These are phyloP conservation scores for Phoenix roebelenii DNA, from an alignment of 176 grass and related monocot genomes.

Conservation along the genomic window DNA sequence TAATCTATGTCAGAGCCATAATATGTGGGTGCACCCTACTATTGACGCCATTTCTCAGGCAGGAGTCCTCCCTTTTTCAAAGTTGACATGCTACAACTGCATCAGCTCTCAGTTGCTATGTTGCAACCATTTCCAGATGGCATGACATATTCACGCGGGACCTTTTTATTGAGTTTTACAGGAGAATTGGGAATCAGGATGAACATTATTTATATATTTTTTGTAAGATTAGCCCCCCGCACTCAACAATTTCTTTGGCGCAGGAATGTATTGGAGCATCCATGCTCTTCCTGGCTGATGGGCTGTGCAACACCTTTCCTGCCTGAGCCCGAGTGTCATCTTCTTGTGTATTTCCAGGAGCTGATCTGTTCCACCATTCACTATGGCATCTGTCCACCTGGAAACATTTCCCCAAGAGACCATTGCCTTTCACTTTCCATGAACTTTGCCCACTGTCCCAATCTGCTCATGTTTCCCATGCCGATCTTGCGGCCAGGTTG, in stretches of 20 bases:
- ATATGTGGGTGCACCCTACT: no score
- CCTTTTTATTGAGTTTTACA: constrained; percentile 41
- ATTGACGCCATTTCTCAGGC: no score
- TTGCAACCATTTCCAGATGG: constrained; percentile 23
- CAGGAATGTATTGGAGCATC: constrained; percentile 69
- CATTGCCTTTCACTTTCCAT: constrained; percentile 67
- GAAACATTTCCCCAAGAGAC: constrained; percentile 56
- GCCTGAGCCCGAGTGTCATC: constrained; percentile 57
- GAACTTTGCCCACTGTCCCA: constrained; percentile 56
- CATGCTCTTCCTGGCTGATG: constrained; percentile 90
- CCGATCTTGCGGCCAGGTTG: constrained; percentile 65
- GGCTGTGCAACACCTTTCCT: constrained; percentile 72
- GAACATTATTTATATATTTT: constrained; percentile 40
- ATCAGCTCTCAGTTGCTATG: constrained; percentile 1
- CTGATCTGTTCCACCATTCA: constrained; percentile 33
- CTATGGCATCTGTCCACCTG: constrained; percentile 65
- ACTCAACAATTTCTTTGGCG: constrained; percentile 99
- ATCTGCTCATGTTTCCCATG: constrained; percentile 42
- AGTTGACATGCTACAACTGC: neutral
- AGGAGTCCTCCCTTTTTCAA: no score
- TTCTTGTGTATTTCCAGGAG: constrained; percentile 75
- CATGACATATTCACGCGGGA: constrained; percentile 20
- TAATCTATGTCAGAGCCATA: no score
- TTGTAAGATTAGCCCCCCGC: constrained; percentile 46
- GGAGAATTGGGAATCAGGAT: constrained; percentile 36